Percentiles rank a stretch among this genome's conserved stretches.
Conservation (phyloP, 1,284 basidiomycete genomes). For the Neolentinus lepideus region DNA sequence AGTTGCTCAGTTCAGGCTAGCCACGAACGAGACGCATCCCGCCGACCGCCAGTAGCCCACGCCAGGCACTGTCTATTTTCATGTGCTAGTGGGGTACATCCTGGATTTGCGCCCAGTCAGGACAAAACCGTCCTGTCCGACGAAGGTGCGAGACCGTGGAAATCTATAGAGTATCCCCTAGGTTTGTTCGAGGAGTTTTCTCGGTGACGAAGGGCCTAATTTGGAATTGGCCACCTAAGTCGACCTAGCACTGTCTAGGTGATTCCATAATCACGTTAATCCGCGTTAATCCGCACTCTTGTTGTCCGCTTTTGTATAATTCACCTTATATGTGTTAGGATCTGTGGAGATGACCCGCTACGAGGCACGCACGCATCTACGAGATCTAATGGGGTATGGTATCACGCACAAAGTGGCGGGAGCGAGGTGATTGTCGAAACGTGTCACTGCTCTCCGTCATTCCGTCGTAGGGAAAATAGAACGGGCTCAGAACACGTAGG, state of each 20-base stretch:
- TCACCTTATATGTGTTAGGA: not conserved
- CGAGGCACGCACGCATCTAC: not conserved
- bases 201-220: not conserved
- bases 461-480: not conserved
- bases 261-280: not conserved
- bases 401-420: not conserved
- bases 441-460: not conserved
- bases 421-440: not conserved
- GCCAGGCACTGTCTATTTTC: not conserved
- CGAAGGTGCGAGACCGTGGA: not conserved
- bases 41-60: not conserved
- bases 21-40: not conserved
- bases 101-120: not conserved
- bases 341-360: not conserved
- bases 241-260: not conserved
- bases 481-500: not conserved
- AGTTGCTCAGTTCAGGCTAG: constrained; percentile 1
- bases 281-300: not conserved
- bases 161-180: not conserved
- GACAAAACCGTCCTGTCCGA: not conserved
- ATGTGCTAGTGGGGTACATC: not conserved
- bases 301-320: not conserved
- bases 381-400: not conserved
- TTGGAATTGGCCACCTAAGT: not conserved
- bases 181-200: not conserved